Evolutionary conservation across 768 basidiomycete genomes (phyloP).

Genomic region (Mycena polygramma): DNA sequence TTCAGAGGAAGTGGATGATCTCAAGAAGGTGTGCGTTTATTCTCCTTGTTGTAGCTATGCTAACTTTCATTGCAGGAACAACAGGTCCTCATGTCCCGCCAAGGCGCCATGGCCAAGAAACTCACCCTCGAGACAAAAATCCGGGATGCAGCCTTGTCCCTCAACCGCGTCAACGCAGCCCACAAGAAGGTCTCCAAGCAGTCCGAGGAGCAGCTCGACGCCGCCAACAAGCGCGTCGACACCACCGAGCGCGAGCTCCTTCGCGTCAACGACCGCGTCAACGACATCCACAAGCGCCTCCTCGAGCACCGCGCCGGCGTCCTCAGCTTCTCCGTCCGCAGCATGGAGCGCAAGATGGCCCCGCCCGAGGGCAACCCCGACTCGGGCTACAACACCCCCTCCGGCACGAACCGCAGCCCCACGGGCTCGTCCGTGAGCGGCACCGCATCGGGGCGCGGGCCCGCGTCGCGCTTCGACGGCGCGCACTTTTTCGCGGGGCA

Average conservation of each 20-base stretch:
- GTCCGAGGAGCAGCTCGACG: slow-evolving; percentile 77
- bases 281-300: slow-evolving; percentile 72
- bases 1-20: slow-evolving; percentile 62
- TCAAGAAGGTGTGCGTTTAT: slow-evolving; percentile 58
- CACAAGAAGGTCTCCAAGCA: slow-evolving; percentile 74
- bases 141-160: slow-evolving; percentile 85
- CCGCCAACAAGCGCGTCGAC: slow-evolving; percentile 81
- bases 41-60: slow-evolving; percentile 21
- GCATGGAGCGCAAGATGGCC: slow-evolving; percentile 69
- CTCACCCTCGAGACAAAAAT: slow-evolving; percentile 88
- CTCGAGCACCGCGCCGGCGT: slow-evolving; percentile 90
- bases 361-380: slow-evolving; percentile 51
- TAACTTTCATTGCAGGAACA: slow-evolving; percentile 69
- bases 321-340: slow-evolving; percentile 77
- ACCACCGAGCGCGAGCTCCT: slow-evolving; percentile 78
- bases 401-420: slow-evolving; percentile 66
- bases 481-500: slow-evolving; percentile 90
- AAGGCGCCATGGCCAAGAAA: slow-evolving; percentile 78
- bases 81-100: slow-evolving; percentile 73
- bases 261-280: slow-evolving; percentile 73
- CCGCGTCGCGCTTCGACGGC: slow-evolving; percentile 74
- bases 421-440: slow-evolving; percentile 58
- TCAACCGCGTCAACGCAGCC: slow-evolving; percentile 74
- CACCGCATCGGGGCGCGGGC: slow-evolving; percentile 55
- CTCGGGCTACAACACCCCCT: slow-evolving; percentile 68